A percentile compares a stretch with the other conserved stretches of the same genome.
These are phyloP conservation scores for Mucor piriformis DNA, from an alignment of 371 early-diverging fungal genomes.

Conservation along the genomic window DNA sequence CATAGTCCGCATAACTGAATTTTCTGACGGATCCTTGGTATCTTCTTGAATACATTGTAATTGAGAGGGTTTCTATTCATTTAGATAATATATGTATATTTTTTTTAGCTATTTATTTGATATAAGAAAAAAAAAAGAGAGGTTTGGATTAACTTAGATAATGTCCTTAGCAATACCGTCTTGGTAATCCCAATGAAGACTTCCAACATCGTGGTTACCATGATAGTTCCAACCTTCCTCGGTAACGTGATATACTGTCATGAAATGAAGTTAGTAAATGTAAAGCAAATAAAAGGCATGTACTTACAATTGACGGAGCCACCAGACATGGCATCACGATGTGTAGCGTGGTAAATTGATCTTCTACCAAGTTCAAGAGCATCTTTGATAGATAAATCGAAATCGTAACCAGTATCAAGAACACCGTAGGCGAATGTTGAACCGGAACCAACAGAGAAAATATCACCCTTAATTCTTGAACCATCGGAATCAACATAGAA, in stretches of 20 bases:
- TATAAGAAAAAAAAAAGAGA: background rate
- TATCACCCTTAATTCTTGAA: conserved; percentile 86
- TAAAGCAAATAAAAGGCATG: background rate
- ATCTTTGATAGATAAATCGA: conserved; percentile 89
- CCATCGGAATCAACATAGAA: conserved; percentile 99
- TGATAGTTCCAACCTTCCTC: conserved; percentile 91
- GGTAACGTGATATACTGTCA: conserved; percentile 90
- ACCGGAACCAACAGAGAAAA: conserved; percentile 98
- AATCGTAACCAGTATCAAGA: conserved; percentile 90
- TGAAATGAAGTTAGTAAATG: conserved; percentile 5
- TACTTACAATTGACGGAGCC: conserved; percentile 86
- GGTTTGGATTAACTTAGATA: conserved; percentile 6
- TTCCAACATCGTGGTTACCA: conserved; percentile 85
- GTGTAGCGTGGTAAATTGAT: conserved; percentile 98
- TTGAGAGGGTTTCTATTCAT: too few relatives aligned
- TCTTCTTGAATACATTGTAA: too few relatives aligned
- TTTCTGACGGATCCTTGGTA: too few relatives aligned
- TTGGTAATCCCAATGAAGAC: conserved; percentile 82
- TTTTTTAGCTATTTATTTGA: conserved; percentile 1
- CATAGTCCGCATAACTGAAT: too few relatives aligned
- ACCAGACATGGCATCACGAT: conserved; percentile 99
- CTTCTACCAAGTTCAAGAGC: conserved; percentile 96
- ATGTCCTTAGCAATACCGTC: conserved; percentile 48
- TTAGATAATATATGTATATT: background rate
- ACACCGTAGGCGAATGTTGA: conserved; percentile 98